A percentile compares a stretch with the other conserved stretches of the same genome.
Evolutionary conservation across 768 basidiomycete species (phyloP).

Genomic region (Paxillus ammoniavirescens): DNA sequence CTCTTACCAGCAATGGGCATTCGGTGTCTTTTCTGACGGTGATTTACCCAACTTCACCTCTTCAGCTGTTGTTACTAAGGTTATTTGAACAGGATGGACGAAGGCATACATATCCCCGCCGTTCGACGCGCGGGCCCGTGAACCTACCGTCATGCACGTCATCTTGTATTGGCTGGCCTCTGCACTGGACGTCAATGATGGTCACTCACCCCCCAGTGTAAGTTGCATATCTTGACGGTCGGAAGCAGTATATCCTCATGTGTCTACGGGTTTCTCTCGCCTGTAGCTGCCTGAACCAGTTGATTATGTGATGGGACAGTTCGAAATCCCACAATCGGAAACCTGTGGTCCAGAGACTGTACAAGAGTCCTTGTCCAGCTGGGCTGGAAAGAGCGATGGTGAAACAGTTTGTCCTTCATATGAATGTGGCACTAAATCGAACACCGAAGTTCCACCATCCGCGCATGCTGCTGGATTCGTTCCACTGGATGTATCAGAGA

Average conservation of each 20-base stretch:
- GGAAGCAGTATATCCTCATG: neutral
- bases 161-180: constrained; percentile 58
- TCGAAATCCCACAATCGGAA: constrained; percentile 23
- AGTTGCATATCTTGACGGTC: constrained; percentile 1
- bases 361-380: constrained; percentile 30
- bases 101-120: constrained; percentile 50
- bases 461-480: constrained; percentile 12
- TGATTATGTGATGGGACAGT: constrained; percentile 29
- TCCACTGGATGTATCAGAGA: constrained; percentile 22
- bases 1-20: constrained; percentile 59
- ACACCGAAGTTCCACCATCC: constrained; percentile 21
- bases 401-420: neutral
- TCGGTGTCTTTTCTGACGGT: constrained; percentile 62
- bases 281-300: constrained; percentile 31
- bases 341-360: constrained; percentile 12
- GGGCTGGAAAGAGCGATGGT: constrained; percentile 31
- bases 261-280: neutral
- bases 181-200: constrained; percentile 36
- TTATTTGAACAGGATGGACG: constrained; percentile 44
- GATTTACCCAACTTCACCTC: constrained; percentile 1
- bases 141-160: constrained; percentile 52
- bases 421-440: neutral
- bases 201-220: constrained; percentile 27
- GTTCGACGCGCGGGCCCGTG: constrained; percentile 36
- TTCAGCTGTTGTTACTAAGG: neutral